Evolutionary conservation across 306 rosid genomes (phyloP), one percentile per base, ranked within the genome.

Genomic region (Acacia acuminata): DNA sequence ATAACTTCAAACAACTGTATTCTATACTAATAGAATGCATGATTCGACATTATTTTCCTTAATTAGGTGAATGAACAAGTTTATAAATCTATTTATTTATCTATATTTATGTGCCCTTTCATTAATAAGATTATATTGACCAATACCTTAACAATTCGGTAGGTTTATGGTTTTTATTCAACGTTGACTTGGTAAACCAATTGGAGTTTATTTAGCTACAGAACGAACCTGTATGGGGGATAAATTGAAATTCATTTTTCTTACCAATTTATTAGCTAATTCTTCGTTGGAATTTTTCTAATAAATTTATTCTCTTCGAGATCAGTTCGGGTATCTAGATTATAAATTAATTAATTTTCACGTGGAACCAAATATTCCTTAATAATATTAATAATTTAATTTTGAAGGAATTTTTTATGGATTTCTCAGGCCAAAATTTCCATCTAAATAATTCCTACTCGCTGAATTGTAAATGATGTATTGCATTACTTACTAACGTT

Each of bases 11-110:
- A 22, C 75, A 71, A 44, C 17, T 44, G 75, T 71, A 71, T 71
- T 12, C 34, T 5, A 71, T 14, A 71, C 56, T 19, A 24, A 44
- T 45, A n/a, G 38, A 71, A 24, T 44, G 56, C 75, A 43, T 70
- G 55, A 71, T 71, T 71, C 24, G 75, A 71, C 75, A 71, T 71
- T 11, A 70, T 43, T 44, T 24, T 71, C 56, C 48, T 71, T 44
- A 53, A 30, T 16, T 5, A 2, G 9, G 17, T 22, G 56, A 70
- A 70, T 22, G 55, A n/a, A 38, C 8, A 40, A 38, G 17, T 19
- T 38, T 16, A 20, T 19, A 0, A 9, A 67, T 42, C 38, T 53
- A 19, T 53, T n/a, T n/a, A 42, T n/a, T 30, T 30, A 30, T 30
- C 2, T 30, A 30, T 30, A 69, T 10, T 42, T 11, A 4, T 43